Evolutionary conservation across 1,284 basidiomycete genomes (phyloP).

Genomic region (Rhodotorula sp.): DNA sequence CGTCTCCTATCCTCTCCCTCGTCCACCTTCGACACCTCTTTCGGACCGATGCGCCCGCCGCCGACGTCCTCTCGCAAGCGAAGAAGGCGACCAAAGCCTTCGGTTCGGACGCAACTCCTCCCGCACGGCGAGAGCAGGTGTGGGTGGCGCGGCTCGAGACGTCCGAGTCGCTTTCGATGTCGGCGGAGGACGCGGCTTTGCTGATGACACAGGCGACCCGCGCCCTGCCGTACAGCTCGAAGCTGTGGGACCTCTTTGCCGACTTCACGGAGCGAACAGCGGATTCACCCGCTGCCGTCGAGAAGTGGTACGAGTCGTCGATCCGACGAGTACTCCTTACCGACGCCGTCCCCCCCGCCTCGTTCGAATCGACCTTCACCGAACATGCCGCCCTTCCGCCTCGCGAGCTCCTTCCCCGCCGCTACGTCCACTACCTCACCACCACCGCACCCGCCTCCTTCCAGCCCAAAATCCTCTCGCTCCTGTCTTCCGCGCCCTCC

Average conservation of each 20-base stretch:
- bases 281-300: background rate
- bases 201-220: conserved; percentile 10
- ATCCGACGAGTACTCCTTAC: conserved; percentile 26
- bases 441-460: conserved; percentile 7
- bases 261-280: conserved; percentile 2
- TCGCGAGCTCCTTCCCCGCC: conserved; percentile 31
- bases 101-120: conserved; percentile 9
- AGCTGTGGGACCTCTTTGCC: conserved; percentile 32
- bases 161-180: background rate
- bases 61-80: conserved; percentile 11
- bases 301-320: conserved; percentile 26
- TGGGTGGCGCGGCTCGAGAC: conserved; percentile 36
- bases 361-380: conserved; percentile 18
- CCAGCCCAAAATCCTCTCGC: conserved; percentile 9
- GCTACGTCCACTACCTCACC: conserved; percentile 25
- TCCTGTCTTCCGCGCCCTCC: conserved; percentile 18
- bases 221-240: conserved; percentile 24
- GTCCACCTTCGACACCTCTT: conserved; percentile 30
- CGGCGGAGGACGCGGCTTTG: background rate
- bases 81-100: conserved; percentile 14
- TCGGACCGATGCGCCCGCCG: conserved; percentile 2
- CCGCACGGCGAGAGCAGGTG: conserved; percentile 17
- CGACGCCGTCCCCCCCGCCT: conserved; percentile 29
- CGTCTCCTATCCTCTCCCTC: conserved; percentile 32
- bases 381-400: conserved; percentile 7